Evolutionary conservation across 768 basidiomycete species (phyloP).

Genomic region (Lactarius quietus): DNA sequence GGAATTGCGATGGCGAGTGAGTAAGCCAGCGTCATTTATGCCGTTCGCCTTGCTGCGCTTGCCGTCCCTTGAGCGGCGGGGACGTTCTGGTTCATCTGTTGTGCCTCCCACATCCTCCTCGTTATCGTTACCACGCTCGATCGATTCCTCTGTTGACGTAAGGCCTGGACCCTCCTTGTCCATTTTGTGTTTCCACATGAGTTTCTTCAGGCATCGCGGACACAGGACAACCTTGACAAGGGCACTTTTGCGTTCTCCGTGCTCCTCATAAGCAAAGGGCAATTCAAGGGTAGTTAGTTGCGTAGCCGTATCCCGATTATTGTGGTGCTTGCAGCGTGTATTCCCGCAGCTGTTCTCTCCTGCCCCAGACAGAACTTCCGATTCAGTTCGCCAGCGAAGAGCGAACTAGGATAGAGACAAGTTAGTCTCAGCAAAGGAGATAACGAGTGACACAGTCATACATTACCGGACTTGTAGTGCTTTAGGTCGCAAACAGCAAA

Average conservation of each 20-base stretch:
- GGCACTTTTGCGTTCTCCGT: constrained; percentile 68
- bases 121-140: constrained; percentile 3
- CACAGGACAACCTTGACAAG: constrained; percentile 93
- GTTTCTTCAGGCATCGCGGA: constrained; percentile 69
- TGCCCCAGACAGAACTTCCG: constrained; percentile 79
- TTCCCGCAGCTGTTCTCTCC: constrained; percentile 91
- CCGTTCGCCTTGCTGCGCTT: constrained; percentile 1
- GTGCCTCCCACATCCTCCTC: not conserved
- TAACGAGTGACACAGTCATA: constrained; percentile 35
- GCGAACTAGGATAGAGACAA: constrained; percentile 54
- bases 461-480: constrained; percentile 91
- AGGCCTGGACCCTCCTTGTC: constrained; percentile 43
- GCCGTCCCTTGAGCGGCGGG: constrained; percentile 5
- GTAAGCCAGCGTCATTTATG: not conserved
- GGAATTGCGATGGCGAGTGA: constrained; percentile 11
- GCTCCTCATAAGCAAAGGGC: constrained; percentile 85
- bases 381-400: constrained; percentile 90
- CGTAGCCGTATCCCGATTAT: constrained; percentile 27
- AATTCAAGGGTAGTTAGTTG: constrained; percentile 75
- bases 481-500: constrained; percentile 92
- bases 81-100: not conserved
- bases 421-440: not conserved
- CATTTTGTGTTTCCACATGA: constrained; percentile 79
- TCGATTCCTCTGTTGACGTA: not conserved
- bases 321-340: constrained; percentile 69